A percentile compares a stretch with the other conserved stretches of the same genome.
Evolutionary conservation across 2,329 filamentous ascomycete genomes (phyloP).

Genomic region (Apiospora phragmitis): DNA sequence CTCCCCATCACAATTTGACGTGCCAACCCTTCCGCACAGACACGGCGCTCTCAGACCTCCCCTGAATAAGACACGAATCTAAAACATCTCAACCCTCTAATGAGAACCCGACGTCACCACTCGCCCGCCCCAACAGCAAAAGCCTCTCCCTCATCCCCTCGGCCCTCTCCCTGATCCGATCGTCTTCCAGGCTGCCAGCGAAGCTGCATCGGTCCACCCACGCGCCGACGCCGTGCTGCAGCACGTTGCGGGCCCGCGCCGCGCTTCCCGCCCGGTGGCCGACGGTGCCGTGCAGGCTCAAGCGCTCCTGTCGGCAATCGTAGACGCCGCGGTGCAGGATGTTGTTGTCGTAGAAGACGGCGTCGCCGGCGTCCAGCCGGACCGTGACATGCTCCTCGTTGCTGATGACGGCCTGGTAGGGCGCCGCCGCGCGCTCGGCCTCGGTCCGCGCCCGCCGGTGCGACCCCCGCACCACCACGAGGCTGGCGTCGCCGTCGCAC

Average conservation of each 20-base stretch:
- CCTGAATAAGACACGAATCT: not conserved
- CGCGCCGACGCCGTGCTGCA: slow-evolving; percentile 71
- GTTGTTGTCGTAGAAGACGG: slow-evolving; percentile 89
- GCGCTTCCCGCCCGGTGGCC: slow-evolving; percentile 57
- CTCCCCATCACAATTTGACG: not conserved
- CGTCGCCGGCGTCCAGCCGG: slow-evolving; percentile 69
- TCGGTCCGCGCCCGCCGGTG: slow-evolving; percentile 72
- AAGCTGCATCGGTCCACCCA: slow-evolving; percentile 66
- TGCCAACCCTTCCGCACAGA: not conserved
- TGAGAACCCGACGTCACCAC: slow-evolving; percentile 64
- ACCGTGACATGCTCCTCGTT: slow-evolving; percentile 60
- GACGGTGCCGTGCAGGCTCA: slow-evolving; percentile 73
- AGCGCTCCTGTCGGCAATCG: slow-evolving; percentile 55
- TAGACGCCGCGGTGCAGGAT: slow-evolving; percentile 77
- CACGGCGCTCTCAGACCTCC: not conserved
- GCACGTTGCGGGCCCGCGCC: slow-evolving; percentile 66
- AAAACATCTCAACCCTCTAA: slow-evolving; percentile 46
- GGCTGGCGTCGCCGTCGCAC: slow-evolving; percentile 64
- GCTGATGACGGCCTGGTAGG: slow-evolving; percentile 62
- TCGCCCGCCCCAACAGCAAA: slow-evolving; percentile 60
- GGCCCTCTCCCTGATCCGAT: slow-evolving; percentile 48
- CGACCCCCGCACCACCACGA: slow-evolving; percentile 77
- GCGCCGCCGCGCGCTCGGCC: slow-evolving; percentile 65
- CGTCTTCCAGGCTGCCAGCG: slow-evolving; percentile 36
- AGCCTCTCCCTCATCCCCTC: slow-evolving; percentile 65